Conservation (phyloP, 129 eudicot genomes). For the Centaurea solstitialis region DNA sequence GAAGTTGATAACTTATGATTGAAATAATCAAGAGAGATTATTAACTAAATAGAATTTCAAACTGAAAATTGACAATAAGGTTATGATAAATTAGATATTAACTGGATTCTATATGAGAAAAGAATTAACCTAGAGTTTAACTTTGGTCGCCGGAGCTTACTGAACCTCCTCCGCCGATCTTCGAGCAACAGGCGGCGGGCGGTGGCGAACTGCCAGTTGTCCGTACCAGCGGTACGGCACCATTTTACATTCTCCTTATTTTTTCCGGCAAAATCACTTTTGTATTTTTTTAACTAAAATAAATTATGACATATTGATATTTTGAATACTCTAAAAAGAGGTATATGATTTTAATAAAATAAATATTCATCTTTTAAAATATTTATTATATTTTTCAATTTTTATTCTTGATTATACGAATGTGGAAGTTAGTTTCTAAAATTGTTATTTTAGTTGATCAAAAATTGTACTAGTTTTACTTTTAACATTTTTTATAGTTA, state of each 20-base stretch:
- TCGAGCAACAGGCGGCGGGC: background rate
- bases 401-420: too few species aligned
- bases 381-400: too few species aligned
- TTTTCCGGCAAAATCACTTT: background rate
- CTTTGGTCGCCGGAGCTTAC: background rate
- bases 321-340: too few species aligned
- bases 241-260: background rate
- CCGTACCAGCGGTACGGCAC: background rate
- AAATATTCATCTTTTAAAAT: too few species aligned
- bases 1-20: background rate
- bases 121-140: background rate
- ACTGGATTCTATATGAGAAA: background rate
- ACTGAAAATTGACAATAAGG: background rate
- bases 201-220: background rate
- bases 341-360: too few species aligned
- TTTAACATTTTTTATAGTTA: too few species aligned
- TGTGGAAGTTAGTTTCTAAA: too few species aligned
- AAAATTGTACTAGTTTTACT: too few species aligned
- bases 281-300: too few species aligned
- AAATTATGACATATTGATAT: too few species aligned
- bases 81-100: background rate
- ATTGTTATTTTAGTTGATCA: too few species aligned
- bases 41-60: background rate
- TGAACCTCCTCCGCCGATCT: background rate
- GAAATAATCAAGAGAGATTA: background rate